Conservation (phyloP, 305 asterid genomes). For the Caryopteris hybrid region DNA sequence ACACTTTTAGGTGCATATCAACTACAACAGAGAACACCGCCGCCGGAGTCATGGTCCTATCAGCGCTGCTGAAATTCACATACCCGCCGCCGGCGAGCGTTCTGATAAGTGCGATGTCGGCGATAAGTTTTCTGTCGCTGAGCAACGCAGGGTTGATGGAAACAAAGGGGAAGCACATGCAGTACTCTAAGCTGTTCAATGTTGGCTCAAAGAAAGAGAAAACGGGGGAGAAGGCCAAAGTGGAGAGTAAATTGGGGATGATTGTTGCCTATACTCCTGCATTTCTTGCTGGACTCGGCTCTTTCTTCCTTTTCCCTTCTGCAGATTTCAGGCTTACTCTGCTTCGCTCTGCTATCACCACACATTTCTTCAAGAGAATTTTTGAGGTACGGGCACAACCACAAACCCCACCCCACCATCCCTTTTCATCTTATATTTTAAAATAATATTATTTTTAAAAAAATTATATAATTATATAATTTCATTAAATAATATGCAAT, state of each 20-base stretch:
- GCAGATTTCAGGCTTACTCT: slow-evolving; percentile 37
- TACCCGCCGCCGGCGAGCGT: slow-evolving; percentile 60
- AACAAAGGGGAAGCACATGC: slow-evolving; percentile 47
- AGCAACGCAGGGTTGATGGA: slow-evolving; percentile 52
- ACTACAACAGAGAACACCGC: background rate
- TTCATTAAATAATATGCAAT: too few species aligned
- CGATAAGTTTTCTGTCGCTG: slow-evolving; percentile 31
- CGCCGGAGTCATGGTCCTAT: slow-evolving; percentile 24
- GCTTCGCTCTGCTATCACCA: slow-evolving; percentile 43
- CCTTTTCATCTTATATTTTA: background rate
- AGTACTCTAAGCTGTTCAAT: slow-evolving; percentile 51
- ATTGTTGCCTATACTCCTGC: slow-evolving; percentile 44
- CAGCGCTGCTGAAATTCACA: slow-evolving; percentile 32
- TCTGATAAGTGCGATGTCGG: slow-evolving; percentile 47
- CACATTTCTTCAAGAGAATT: slow-evolving; percentile 54
- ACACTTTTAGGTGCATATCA: background rate
- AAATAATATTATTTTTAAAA: too few species aligned
- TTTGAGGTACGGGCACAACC: slow-evolving; percentile 42
- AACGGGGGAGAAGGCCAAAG: slow-evolving; percentile 13
- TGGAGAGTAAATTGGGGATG: slow-evolving; percentile 43
- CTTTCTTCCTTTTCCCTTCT: slow-evolving; percentile 36
- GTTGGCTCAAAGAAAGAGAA: background rate
- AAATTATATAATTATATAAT: too few species aligned
- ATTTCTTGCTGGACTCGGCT: slow-evolving; percentile 31
- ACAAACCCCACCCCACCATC: background rate